Evolutionary conservation across 768 basidiomycete genomes (phyloP).

Genomic region (Russula abietina): DNA sequence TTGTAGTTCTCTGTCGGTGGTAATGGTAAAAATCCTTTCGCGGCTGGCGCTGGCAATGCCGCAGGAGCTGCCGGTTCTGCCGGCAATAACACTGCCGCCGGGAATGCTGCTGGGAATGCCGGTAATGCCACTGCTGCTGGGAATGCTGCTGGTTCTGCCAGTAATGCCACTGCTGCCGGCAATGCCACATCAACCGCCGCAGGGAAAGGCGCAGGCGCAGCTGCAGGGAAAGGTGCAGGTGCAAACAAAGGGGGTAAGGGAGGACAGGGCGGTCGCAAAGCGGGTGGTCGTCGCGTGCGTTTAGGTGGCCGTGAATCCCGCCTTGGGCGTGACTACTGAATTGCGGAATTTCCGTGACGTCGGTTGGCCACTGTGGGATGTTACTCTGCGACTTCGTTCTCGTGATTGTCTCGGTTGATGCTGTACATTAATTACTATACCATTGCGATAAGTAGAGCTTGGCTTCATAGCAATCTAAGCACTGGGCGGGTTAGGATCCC

Average conservation of each 20-base stretch:
- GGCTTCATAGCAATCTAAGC: conserved; percentile 17
- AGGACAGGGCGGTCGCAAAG: neutral
- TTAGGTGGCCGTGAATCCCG: neutral
- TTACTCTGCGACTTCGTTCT: conserved; percentile 14
- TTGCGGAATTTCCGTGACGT: too few species aligned
- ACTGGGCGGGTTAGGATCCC: conserved; percentile 20
- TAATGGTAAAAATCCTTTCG: neutral
- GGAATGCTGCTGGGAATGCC: too few species aligned
- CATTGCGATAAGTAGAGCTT: conserved; percentile 17
- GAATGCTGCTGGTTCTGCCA: conserved; percentile 10
- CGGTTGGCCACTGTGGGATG: too few species aligned
- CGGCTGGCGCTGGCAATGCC: neutral
- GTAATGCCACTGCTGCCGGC: conserved; percentile 15
- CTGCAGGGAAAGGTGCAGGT: neutral
- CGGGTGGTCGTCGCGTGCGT: neutral
- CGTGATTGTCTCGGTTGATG: neutral
- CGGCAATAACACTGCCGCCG: too few species aligned
- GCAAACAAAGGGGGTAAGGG: neutral
- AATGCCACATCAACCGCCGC: conserved; percentile 1
- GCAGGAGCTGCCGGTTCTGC: conserved; percentile 7
- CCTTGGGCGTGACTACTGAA: conserved; percentile 16
- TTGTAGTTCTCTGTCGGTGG: conserved; percentile 14
- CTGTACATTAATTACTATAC: conserved; percentile 19
- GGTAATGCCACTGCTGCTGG: neutral
- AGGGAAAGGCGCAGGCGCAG: neutral